Evolutionary conservation across 345 rosid genomes (phyloP), one percentile per base, ranked within the genome.

Genomic region (Citrus unshiu): DNA sequence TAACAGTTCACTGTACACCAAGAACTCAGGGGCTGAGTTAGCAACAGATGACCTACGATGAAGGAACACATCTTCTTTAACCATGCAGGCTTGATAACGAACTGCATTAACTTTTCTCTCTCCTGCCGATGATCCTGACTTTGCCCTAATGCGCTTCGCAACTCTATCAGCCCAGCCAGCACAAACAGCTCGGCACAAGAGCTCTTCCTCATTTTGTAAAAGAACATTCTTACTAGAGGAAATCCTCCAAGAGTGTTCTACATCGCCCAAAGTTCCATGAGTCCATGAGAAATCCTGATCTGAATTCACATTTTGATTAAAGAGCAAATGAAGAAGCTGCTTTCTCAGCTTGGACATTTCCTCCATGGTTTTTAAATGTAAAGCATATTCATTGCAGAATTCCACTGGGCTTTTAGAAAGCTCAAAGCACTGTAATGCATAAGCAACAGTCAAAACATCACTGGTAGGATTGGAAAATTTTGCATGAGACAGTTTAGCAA

Each of bases 141-240:
- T 73, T 18, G 76, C 80, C 81, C 91, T 81, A 40, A 83, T 59
- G 54, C 90, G 84, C 83, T 84, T 90, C 37, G 99, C 98, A 73
- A 95, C 95, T 81, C 97, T 90, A 79, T 95, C 96, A 16, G 90
- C 97, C 99, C 97, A 95, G 37, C 98, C 99, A n/a, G 98, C 98
- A 66, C 93, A 91, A 59, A 95, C 88, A 77, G 93, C 98, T 85
- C 87, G 89, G 43, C 94, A 88, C 72, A 95, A 62, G 65, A 92
- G 81, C 84, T 92, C 89, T 81, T 95, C 98, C 85, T 92, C 98
- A 21, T 86, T 79, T 67, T 86, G 81, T 58, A 80, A 79, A 22
- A 92, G 92, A 12, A 93, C 88, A 68, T 9, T 81, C 86, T 87
- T 88, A 27, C 78, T 78, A 66, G 90, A 86, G 7, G 83, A 82